A percentile compares a stretch with the other conserved stretches of the same genome.
phyloP scores from a whole-genome alignment of 768 basidiomycete species.

The Leccinum barrowsii region DNA sequence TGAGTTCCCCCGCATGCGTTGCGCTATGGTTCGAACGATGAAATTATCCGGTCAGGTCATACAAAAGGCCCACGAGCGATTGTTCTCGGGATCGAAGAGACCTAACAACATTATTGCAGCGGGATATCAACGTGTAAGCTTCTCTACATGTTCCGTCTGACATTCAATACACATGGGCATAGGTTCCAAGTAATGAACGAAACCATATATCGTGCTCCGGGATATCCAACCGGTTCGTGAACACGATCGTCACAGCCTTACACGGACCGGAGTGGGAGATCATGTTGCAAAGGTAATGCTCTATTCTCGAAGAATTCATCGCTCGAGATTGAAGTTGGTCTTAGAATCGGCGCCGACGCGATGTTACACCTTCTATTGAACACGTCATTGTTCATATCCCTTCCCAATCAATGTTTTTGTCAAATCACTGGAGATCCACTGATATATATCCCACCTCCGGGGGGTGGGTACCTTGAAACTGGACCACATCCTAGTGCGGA shows the following conservation, averaged over 20 bases:
- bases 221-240: slow-evolving; percentile 61
- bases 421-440: slow-evolving; percentile 79
- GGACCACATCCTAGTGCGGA: slow-evolving; percentile 10
- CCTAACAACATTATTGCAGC: slow-evolving; percentile 58
- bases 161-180: background rate
- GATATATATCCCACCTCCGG: slow-evolving; percentile 35
- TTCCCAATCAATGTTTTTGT: slow-evolving; percentile 82
- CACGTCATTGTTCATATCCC: slow-evolving; percentile 67
- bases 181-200: slow-evolving; percentile 35
- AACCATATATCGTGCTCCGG: slow-evolving; percentile 37
- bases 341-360: slow-evolving; percentile 71
- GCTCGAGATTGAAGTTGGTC: background rate
- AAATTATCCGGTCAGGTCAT: slow-evolving; percentile 43
- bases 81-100: slow-evolving; percentile 41
- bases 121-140: slow-evolving; percentile 60
- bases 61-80: slow-evolving; percentile 53
- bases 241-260: slow-evolving; percentile 70
- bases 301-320: background rate
- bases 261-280: slow-evolving; percentile 63
- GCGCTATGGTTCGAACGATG: no score
- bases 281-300: slow-evolving; percentile 55
- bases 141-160: background rate
- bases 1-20: slow-evolving; percentile 24
- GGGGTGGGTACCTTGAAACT: slow-evolving; percentile 9
- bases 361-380: slow-evolving; percentile 77